These are phyloP conservation scores for Oemleria cerasiformis DNA, from an alignment of 306 rosid genomes.

Conservation along the genomic window DNA sequence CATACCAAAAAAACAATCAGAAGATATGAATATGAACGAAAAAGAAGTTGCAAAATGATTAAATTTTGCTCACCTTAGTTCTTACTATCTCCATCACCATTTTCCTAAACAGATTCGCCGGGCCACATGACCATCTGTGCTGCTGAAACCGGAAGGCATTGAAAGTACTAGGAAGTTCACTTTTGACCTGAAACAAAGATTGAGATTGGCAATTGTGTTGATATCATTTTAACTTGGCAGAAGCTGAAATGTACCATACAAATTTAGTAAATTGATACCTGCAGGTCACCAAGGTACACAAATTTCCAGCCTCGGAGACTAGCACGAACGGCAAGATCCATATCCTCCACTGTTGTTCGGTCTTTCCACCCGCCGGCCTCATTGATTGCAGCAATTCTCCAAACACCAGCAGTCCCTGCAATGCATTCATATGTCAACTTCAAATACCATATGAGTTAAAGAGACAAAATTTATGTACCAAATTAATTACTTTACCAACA, in stretches of 20 bases:
- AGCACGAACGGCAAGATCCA: conserved; percentile 99
- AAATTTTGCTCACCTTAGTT: conserved; percentile 57
- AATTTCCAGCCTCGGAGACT: conserved; percentile 99
- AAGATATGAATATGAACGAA: not conserved
- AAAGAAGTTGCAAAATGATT: not conserved
- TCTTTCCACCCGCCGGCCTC: conserved; percentile 99
- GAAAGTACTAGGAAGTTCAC: conserved; percentile 98
- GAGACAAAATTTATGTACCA: not conserved
- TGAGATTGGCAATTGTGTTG: conserved; percentile 8
- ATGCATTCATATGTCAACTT: conserved; percentile 3
- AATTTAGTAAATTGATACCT: conserved; percentile 40
- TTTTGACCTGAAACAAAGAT: conserved; percentile 55
- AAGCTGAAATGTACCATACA: not conserved
- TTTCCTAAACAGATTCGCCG: conserved; percentile 95
- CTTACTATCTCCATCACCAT: conserved; percentile 88
- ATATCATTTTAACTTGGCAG: not conserved
- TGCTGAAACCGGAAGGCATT: conserved; percentile 99
- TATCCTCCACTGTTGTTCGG: conserved; percentile 95
- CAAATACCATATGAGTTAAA: not conserved
- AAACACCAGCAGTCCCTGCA: conserved; percentile 93
- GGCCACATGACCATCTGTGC: conserved; percentile 99
- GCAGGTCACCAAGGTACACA: conserved; percentile 92
- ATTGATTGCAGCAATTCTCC: conserved; percentile 97
- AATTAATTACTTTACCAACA: not conserved
- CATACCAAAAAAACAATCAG: not conserved